Evolutionary conservation across 2,329 filamentous ascomycete genomes (phyloP).

Genomic region (Phoma herbarum): DNA sequence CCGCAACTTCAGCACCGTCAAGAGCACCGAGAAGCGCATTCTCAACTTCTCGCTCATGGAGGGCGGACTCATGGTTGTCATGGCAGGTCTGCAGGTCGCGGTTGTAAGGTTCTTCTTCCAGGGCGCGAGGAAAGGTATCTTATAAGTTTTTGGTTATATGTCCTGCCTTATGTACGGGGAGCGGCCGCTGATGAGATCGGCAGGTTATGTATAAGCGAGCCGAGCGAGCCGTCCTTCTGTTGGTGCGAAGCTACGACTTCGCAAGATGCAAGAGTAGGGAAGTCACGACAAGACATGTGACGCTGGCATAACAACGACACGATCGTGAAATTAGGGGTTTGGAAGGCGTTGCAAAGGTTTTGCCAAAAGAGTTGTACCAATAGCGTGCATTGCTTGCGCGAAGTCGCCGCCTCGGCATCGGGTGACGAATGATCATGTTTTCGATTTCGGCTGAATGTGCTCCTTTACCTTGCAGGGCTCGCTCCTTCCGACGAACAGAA

Average conservation of each 20-base stretch:
- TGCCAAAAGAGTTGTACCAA: constrained; percentile 10
- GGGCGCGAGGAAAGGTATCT: constrained; percentile 71
- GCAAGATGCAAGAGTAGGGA: not conserved
- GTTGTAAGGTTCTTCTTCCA: constrained; percentile 99
- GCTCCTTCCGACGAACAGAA: not conserved
- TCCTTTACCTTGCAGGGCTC: not conserved
- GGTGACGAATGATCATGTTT: constrained; percentile 1
- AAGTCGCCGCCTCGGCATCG: not conserved
- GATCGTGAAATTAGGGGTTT: not conserved
- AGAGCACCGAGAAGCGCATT: constrained; percentile 93
- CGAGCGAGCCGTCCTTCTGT: constrained; percentile 2
- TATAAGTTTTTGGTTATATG: constrained; percentile 14
- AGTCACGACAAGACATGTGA: not conserved
- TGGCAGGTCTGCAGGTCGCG: constrained; percentile 97
- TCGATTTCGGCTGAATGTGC: not conserved
- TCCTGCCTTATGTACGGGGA: not conserved
- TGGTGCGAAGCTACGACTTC: not conserved
- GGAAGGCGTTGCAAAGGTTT: constrained; percentile 6
- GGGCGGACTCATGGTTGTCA: constrained; percentile 87
- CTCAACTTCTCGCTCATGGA: constrained; percentile 98
- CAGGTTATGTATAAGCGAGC: constrained; percentile 34
- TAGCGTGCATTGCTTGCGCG: constrained; percentile 5
- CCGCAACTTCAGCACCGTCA: constrained; percentile 96
- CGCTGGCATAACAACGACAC: not conserved
- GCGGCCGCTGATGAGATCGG: constrained; percentile 30